phyloP scores from a whole-genome alignment of 805 yeast species.

The Cyberlindnera samutprakarnensis region DNA sequence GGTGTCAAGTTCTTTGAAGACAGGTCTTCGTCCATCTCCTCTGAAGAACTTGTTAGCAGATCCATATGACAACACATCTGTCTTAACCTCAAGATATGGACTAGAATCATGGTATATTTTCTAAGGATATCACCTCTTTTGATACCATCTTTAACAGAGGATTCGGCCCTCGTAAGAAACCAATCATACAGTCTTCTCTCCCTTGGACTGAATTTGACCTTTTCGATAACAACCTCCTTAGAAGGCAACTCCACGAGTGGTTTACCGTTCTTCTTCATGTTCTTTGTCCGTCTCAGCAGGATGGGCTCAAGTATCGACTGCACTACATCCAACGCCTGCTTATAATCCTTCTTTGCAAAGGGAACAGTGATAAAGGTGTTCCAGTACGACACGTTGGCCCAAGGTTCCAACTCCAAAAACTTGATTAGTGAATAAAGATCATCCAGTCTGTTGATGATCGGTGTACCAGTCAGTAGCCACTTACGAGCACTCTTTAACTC shows the following conservation, averaged over 20 bases:
- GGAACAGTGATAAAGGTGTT: conserved; percentile 77
- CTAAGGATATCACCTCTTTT: conserved; percentile 61
- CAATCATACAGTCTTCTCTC: conserved; percentile 64
- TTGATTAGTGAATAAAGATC: conserved; percentile 74
- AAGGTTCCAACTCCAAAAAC: conserved; percentile 77
- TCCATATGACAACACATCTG: conserved; percentile 85
- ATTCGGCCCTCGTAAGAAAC: conserved; percentile 60
- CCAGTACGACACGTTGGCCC: conserved; percentile 85
- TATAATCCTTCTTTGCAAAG: conserved; percentile 64
- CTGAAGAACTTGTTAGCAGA: conserved; percentile 43
- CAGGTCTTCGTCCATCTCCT: conserved; percentile 47
- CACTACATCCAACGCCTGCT: conserved; percentile 75
- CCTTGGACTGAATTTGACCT: conserved; percentile 53
- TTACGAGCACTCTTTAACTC: conserved; percentile 55
- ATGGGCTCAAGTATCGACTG: conserved; percentile 81
- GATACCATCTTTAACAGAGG: conserved; percentile 51
- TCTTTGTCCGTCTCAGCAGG: conserved; percentile 76
- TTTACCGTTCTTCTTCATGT: conserved; percentile 73
- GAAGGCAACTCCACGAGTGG: conserved; percentile 71
- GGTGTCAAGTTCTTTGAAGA: conserved; percentile 8
- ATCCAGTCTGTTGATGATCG: conserved; percentile 81
- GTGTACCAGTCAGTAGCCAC: conserved; percentile 92
- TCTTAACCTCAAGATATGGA: conserved; percentile 75
- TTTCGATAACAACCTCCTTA: conserved; percentile 64
- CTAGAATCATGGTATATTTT: conserved; percentile 70